These are phyloP conservation scores for Aspergillus transmontanensis DNA, from an alignment of 2,329 filamentous ascomycete species.

Conservation along the genomic window DNA sequence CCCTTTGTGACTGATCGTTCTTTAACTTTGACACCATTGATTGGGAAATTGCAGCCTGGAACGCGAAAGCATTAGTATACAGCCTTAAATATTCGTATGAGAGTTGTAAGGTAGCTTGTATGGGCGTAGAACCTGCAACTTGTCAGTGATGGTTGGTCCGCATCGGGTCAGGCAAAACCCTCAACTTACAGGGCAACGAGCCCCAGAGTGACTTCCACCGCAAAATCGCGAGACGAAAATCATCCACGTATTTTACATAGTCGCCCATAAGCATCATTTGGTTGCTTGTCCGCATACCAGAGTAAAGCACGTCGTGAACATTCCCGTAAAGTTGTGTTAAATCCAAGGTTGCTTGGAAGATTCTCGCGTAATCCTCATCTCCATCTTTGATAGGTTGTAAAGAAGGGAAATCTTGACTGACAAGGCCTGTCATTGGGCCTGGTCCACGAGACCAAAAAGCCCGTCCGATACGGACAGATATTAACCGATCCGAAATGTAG, in stretches of 20 bases:
- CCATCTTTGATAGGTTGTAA: slow-evolving; percentile 60
- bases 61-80: slow-evolving; percentile 75
- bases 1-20: slow-evolving; percentile 36
- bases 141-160: slow-evolving; percentile 17
- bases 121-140: slow-evolving; percentile 59
- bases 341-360: slow-evolving; percentile 72
- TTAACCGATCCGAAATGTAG: slow-evolving; percentile 68
- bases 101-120: slow-evolving; percentile 68
- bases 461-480: slow-evolving; percentile 70
- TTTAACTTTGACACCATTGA: slow-evolving; percentile 46
- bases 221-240: slow-evolving; percentile 69
- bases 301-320: slow-evolving; percentile 73
- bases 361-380: slow-evolving; percentile 67
- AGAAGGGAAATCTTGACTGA: slow-evolving; percentile 69
- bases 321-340: slow-evolving; percentile 73
- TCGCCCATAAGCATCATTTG: slow-evolving; percentile 71
- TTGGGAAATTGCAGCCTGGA: slow-evolving; percentile 68
- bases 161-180: not conserved
- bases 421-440: slow-evolving; percentile 65
- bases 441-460: slow-evolving; percentile 75
- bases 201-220: slow-evolving; percentile 74
- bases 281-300: slow-evolving; percentile 68
- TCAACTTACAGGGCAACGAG: slow-evolving; percentile 59
- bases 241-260: slow-evolving; percentile 75
- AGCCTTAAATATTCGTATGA: slow-evolving; percentile 73